These are phyloP conservation scores for Phialophora verrucosa DNA, from an alignment of 2,329 filamentous ascomycete genomes.

Conservation along the genomic window DNA sequence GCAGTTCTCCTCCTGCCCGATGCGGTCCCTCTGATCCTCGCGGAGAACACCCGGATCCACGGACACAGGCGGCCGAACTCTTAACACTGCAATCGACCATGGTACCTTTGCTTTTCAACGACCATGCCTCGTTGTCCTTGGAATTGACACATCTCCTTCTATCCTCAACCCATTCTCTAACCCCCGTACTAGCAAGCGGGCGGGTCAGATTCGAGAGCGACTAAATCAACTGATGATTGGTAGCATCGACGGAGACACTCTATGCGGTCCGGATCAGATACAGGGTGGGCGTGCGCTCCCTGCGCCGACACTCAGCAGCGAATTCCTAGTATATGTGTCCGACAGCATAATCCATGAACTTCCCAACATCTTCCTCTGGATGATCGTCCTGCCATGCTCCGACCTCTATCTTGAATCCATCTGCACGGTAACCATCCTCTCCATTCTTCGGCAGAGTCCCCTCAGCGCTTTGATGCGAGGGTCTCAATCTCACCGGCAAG, in stretches of 20 bases:
- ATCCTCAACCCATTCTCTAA: neutral
- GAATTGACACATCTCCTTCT: neutral
- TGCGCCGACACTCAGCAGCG: neutral
- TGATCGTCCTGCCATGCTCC: constrained; percentile 9
- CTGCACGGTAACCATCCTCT: neutral
- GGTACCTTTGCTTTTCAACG: neutral
- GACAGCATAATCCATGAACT: constrained; percentile 6
- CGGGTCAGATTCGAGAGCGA: neutral
- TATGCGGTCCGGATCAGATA: neutral
- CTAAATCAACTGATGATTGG: neutral
- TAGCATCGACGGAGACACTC: neutral
- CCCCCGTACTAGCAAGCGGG: neutral
- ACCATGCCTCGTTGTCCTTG: neutral
- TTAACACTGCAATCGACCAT: neutral
- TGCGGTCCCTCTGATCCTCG: neutral
- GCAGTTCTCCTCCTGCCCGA: neutral
- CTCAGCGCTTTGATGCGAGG: neutral
- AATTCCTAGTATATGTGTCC: constrained; percentile 4
- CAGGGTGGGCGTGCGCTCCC: too few species aligned
- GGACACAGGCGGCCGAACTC: neutral
- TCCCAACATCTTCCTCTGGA: constrained; percentile 7
- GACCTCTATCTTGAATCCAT: constrained; percentile 6
- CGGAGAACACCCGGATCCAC: neutral
- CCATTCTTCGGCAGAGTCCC: neutral
- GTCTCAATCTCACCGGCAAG: constrained; percentile 8